Percentiles rank a stretch among this genome's conserved stretches.
Conservation (phyloP, 2,329 filamentous ascomycete genomes). For the Talaromyces sp. region DNA sequence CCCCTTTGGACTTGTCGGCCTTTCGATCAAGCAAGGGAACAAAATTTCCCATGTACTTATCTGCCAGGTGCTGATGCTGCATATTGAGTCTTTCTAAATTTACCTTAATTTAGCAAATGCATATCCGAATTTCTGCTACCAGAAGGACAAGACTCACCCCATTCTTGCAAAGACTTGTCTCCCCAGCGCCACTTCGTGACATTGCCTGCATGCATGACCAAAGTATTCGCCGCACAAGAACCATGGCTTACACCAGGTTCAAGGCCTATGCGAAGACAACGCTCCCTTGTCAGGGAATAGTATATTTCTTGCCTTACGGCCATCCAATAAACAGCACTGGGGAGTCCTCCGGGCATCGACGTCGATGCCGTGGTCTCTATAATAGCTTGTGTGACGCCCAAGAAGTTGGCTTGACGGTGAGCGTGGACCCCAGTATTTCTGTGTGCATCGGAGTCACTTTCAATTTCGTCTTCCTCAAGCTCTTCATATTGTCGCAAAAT, state of each 20-base stretch:
- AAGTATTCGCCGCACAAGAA: neutral
- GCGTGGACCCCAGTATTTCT: conserved; percentile 6
- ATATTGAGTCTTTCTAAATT: neutral
- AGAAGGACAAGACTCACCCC: neutral
- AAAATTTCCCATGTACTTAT: neutral
- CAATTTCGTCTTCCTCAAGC: conserved; percentile 24
- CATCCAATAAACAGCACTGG: conserved; percentile 21
- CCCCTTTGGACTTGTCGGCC: conserved; percentile 15
- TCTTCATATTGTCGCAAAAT: conserved; percentile 23
- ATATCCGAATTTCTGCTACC: neutral
- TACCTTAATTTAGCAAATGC: neutral
- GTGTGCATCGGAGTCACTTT: conserved; percentile 14
- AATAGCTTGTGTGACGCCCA: neutral
- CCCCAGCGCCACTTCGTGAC: neutral
- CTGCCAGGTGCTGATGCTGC: neutral
- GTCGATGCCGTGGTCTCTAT: neutral
- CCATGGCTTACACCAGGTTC: neutral
- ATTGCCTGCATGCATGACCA: neutral
- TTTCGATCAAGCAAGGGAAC: conserved; percentile 13
- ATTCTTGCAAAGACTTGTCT: neutral
- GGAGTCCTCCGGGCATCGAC: conserved; percentile 14
- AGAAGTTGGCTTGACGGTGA: conserved; percentile 12
- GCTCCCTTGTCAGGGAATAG: conserved; percentile 18
- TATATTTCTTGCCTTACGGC: conserved; percentile 22
- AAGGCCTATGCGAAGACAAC: conserved; percentile 13